Evolutionary conservation across 2,329 filamentous ascomycete genomes (phyloP), one percentile per base, ranked within the genome.

Genomic region (Dissoconium aciculare): DNA sequence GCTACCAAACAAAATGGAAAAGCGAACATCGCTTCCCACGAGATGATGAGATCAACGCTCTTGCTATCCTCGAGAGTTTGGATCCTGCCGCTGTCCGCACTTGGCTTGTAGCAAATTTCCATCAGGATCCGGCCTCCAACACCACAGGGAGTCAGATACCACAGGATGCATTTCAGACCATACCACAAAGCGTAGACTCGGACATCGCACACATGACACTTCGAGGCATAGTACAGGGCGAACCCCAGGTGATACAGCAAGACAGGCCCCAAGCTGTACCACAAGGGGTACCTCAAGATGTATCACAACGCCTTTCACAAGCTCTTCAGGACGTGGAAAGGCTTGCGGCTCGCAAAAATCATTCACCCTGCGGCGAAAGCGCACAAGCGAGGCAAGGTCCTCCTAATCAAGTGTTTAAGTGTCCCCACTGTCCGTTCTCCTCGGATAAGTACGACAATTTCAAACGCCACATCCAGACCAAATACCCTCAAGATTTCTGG

Each of bases 401-500:
- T 8, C 19, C n/a, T 23, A n/a, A 23, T n/a, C 8, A 23, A 8
- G 8, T 8, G n/a, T 23, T 8, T n/a, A 23, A 23, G n/a, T 23
- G 19, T n/a, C n/a, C n/a, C 8, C 8, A 23, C n/a, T 34, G 32
- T 17, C 5, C 9, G 5, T 34, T 23, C 27, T 34, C 32, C 5
- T 28, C 32, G 3, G 15, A 26, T 11, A 27, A 26, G 15, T 13
- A 16, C 11, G 32, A 34, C 21, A 15, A 21, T 3, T 30, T 26
- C 27, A 17, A 26, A 9, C n/a, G 27, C 5, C 27, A 34, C 17
- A 11, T 30, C 10, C 11, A 15, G 17, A 30, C 16, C 27, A 34
- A 29, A 17, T 34, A 26, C 11, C 32, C 27, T 9, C 26, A 26
- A 15, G 26, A 34, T 4, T 34, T 34, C 23, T 34, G 32, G 32